phyloP scores from a whole-genome alignment of 768 basidiomycete species.

The Mycena leptocephala region DNA sequence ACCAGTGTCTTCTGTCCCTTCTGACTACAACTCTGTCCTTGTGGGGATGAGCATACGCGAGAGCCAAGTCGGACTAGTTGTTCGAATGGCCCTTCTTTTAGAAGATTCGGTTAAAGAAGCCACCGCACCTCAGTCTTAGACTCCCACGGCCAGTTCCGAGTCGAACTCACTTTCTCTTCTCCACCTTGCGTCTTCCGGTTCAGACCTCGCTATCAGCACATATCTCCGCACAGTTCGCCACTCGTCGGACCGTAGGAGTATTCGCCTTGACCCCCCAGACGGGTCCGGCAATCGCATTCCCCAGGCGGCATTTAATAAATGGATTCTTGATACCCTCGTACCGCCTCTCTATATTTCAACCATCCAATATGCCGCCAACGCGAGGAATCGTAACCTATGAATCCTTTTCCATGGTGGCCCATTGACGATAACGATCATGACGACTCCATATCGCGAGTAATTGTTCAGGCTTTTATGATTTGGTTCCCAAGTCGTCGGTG shows the following conservation, averaged over 20 bases:
- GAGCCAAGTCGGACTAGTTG: constrained; percentile 28
- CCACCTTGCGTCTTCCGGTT: constrained; percentile 39
- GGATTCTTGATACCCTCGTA: constrained; percentile 37
- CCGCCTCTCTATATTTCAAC: constrained; percentile 37
- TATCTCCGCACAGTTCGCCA: constrained; percentile 38
- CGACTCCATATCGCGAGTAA: constrained; percentile 30
- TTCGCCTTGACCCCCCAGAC: constrained; percentile 41
- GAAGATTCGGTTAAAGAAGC: background rate
- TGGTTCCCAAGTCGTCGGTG: constrained; percentile 3
- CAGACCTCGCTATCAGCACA: constrained; percentile 38
- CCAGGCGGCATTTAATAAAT: constrained; percentile 39
- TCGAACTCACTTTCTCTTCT: constrained; percentile 35
- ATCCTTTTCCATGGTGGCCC: constrained; percentile 35
- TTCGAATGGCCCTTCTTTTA: constrained; percentile 24
- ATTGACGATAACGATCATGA: constrained; percentile 7
- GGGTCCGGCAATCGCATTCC: constrained; percentile 28
- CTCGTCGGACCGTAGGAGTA: constrained; percentile 40
- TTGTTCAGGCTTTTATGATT: constrained; percentile 35
- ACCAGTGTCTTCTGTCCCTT: constrained; percentile 24
- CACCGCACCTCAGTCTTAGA: background rate
- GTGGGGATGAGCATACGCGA: constrained; percentile 11
- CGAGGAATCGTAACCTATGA: background rate
- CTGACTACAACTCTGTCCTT: constrained; percentile 9
- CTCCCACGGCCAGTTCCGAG: background rate
- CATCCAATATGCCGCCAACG: constrained; percentile 10